Evolutionary conservation across 495 filamentous ascomycete genomes (phyloP), one percentile per base, ranked within the genome.

Genomic region (Podospora didyma): DNA sequence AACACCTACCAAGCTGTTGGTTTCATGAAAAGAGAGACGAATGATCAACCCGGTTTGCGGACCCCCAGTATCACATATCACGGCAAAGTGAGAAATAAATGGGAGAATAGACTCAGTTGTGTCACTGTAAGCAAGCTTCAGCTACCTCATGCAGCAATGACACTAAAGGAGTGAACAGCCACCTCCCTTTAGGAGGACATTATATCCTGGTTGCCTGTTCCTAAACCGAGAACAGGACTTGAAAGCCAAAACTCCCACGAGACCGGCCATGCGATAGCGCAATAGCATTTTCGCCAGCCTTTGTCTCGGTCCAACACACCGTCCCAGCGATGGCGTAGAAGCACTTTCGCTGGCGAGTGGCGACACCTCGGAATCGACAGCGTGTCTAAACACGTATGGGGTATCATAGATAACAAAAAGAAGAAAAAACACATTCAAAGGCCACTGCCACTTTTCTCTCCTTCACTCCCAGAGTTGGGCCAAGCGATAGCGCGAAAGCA

Each of bases 311-410:
- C 28, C 67, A 77, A 76, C 71, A 75, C 72, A 71, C 78, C 75
- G 74, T 81, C 79, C 77, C 77, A 80, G 73, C 77, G 71, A 82
- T 82, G 76, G 79, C 77, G 79, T 74, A 79, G 62, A 35, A 73
- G 79, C 79, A 82, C 77, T 82, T 63, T 82, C 72, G 73, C 75
- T 69, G 75, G 75, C 77, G 73, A 75, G 69, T 68, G 60, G 62
- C 61, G 61, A 52, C 56, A 16, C 54, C 56, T 65, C 64, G 64
- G 57, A 65, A 58, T 50, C 53, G 63, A 72, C 68, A 69, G 69
- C 75, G 75, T 77, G 80, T 71, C 66, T 65, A 77, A 80, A 78
- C 73, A 75, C 72, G 68, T 56, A 79, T 82, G 79, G 79, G 79
- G 80, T 82, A 82, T 82, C 79, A 78, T 80, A 60, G 47, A 68